Percentiles rank a stretch among this genome's conserved stretches.
phyloP scores from a whole-genome alignment of 148 eudicot species.

The Hydrangea macrophylla region DNA sequence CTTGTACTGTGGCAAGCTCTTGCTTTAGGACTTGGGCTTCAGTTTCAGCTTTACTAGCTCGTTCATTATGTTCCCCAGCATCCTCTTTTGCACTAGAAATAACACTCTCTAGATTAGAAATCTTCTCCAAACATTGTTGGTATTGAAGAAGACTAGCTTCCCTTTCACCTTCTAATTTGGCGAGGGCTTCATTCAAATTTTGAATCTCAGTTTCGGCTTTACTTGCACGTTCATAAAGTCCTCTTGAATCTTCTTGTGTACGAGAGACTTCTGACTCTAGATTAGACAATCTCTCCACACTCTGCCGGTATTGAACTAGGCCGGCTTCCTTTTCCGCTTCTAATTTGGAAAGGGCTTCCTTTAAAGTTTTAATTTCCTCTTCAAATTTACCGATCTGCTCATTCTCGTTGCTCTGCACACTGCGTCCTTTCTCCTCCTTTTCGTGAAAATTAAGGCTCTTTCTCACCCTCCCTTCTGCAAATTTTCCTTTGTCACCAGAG shows the following conservation, averaged over 20 bases:
- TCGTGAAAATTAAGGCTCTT: constrained; percentile 71
- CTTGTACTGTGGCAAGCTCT: constrained; percentile 46
- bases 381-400: constrained; percentile 54
- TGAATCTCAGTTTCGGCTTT: constrained; percentile 69
- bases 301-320: constrained; percentile 53
- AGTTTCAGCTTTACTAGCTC: constrained; percentile 53
- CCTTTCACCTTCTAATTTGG: constrained; percentile 70
- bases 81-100: constrained; percentile 50
- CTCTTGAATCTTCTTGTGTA: constrained; percentile 61
- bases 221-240: constrained; percentile 59
- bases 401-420: constrained; percentile 18
- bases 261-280: constrained; percentile 59
- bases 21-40: constrained; percentile 43
- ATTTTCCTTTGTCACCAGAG: constrained; percentile 11
- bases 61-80: constrained; percentile 37
- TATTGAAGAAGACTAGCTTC: constrained; percentile 64
- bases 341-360: constrained; percentile 68
- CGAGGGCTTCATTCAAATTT: constrained; percentile 54
- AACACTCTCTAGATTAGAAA: constrained; percentile 51
- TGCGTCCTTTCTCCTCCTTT: constrained; percentile 36
- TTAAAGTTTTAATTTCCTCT: constrained; percentile 59
- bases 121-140: constrained; percentile 55
- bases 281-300: constrained; percentile 60
- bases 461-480: constrained; percentile 51
- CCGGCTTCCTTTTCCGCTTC: constrained; percentile 89